These are phyloP conservation scores for Saururus chinensis DNA, from an alignment of 164 flowering plant genomes.

Conservation along the genomic window DNA sequence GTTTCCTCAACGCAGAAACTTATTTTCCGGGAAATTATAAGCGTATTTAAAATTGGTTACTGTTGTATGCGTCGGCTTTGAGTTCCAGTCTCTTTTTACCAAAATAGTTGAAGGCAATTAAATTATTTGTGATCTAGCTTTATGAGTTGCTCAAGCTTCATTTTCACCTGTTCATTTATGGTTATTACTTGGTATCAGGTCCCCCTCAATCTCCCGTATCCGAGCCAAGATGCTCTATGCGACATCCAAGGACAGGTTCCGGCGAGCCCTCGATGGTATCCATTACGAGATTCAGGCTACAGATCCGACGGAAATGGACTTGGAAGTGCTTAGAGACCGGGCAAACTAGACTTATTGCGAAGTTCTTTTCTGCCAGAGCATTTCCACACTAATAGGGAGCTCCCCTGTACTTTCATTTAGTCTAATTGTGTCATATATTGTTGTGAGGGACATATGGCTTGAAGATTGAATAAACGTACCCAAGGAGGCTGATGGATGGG, in stretches of 20 bases:
- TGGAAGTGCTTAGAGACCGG: slow-evolving; percentile 65
- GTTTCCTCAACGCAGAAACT: no score
- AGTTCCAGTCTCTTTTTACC: no score
- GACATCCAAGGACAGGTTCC: slow-evolving; percentile 62
- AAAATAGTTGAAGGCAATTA: no score
- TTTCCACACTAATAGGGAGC: no score
- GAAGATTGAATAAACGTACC: not conserved
- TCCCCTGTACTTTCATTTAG: not conserved
- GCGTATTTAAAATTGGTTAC: no score
- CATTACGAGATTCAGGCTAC: slow-evolving; percentile 86
- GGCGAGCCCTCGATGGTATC: slow-evolving; percentile 60
- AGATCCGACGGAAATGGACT: slow-evolving; percentile 75
- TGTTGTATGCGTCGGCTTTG: no score
- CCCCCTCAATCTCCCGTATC: slow-evolving; percentile 54
- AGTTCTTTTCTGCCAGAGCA: not conserved
- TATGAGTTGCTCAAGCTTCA: no score
- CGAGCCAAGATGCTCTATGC: slow-evolving; percentile 84
- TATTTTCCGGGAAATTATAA: no score
- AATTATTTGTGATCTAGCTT: no score
- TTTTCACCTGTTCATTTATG: not conserved
- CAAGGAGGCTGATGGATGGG: not conserved
- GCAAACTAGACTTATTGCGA: slow-evolving; percentile 16
- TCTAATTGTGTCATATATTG: not conserved
- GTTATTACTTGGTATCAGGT: slow-evolving; percentile 26
- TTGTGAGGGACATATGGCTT: not conserved